Base-by-base conservation (phyloP, 257 asterid genomes). In the Nicotiana sylvestris region DNA sequence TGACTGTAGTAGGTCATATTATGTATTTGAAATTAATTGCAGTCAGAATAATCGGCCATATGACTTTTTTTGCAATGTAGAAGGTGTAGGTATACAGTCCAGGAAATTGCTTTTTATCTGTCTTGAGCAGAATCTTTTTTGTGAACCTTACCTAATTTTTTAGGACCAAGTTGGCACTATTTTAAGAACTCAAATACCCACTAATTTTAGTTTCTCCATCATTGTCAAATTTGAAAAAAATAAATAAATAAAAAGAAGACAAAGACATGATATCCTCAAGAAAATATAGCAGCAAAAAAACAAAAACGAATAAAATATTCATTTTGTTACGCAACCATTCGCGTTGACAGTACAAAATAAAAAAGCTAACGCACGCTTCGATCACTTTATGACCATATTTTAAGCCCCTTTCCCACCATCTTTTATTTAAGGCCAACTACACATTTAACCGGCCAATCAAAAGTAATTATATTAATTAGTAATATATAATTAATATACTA, bases 101-200 rank as follows among this genome's bases (percentile, higher is more conserved):
- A 15, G 9, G 5, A 49, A 49, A 49, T 27, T 49, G 8, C 5
- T 76, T 74, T 7, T 74, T 6, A 12, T 46, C 27, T 1, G 6
- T 12, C 15, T 74, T 33, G 51, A 6, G 13, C 25, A 49, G 37
- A 72, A 46, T 74, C 25, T 25, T 74, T 76, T 74, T n/a, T 15
- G 80, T 74, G 80, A 51, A 51, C 27, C 57, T 27, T 51, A 29
- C 80, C 80, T 27, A 76, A 76, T 58, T 76, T 51, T 46, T 51
- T 51, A 3, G 80, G 62, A 27, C 62, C 64, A 51, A 51, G 9
- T 76, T 33, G 32, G 5, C 66, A 61, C 66, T 21, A 61, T n/a
- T 21, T 61, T 61, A 21, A 15, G 6, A 61, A 61, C 3, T 21
- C 32, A 29, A 21, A 61, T 61, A 11, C 16, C 43, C 43, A 13